Conservation (phyloP, 2,329 filamentous ascomycete genomes). For the Colletotrichum sojae region DNA sequence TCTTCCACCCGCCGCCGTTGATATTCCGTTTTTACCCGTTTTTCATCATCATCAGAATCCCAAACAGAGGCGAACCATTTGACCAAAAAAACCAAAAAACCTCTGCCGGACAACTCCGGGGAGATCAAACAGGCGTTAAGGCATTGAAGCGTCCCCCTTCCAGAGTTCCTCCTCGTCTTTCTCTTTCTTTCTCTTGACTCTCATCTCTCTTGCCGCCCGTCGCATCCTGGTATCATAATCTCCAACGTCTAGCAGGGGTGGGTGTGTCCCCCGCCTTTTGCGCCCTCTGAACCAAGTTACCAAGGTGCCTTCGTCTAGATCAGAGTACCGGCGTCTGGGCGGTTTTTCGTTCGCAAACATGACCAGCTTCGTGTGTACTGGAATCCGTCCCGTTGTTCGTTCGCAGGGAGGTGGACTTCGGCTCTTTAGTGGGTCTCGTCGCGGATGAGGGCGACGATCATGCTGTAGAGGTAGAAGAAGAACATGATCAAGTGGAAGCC, state of each 20-base stretch:
- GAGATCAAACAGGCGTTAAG: slow-evolving; percentile 16
- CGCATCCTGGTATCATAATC: slow-evolving; percentile 40
- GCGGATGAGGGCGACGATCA: slow-evolving; percentile 96
- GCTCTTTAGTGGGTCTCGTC: slow-evolving; percentile 85
- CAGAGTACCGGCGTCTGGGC: slow-evolving; percentile 1
- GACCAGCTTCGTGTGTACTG: slow-evolving; percentile 29
- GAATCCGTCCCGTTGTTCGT: slow-evolving; percentile 41
- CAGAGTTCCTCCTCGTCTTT: neutral
- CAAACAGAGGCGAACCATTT: slow-evolving; percentile 22
- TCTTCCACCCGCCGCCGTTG: slow-evolving; percentile 8
- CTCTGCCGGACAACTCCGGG: slow-evolving; percentile 24
- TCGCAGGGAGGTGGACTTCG: slow-evolving; percentile 10
- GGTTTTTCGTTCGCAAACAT: slow-evolving; percentile 20
- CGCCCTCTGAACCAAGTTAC: slow-evolving; percentile 32
- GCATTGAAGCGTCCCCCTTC: slow-evolving; percentile 12
- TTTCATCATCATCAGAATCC: slow-evolving; percentile 39
- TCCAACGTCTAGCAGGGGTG: slow-evolving; percentile 32
- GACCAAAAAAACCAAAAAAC: neutral
- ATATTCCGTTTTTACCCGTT: slow-evolving; percentile 26
- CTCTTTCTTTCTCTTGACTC: neutral
- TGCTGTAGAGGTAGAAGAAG: slow-evolving; percentile 99
- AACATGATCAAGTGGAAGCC: slow-evolving; percentile 99
- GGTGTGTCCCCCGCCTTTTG: slow-evolving; percentile 13
- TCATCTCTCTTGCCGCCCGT: slow-evolving; percentile 3
- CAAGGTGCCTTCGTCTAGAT: slow-evolving; percentile 22